Conservation (phyloP, 768 basidiomycete genomes). For the Myochromella boudieri region DNA sequence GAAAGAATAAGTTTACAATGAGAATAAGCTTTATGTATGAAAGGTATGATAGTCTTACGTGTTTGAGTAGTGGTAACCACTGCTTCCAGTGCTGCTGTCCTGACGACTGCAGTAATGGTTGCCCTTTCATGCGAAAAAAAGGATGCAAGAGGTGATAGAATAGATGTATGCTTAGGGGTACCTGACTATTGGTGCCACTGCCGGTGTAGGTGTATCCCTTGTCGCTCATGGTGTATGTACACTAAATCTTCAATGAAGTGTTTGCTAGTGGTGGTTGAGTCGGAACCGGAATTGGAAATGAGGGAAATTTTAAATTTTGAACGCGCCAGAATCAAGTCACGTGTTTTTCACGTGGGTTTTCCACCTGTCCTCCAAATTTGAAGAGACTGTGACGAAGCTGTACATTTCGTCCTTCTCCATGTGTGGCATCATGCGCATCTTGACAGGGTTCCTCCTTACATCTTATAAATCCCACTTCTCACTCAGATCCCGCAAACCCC, state of each 20-base stretch:
- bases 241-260: too few species aligned
- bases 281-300: too few species aligned
- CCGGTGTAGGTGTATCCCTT: slow-evolving; percentile 42
- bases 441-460: too few species aligned
- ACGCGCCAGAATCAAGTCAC: too few species aligned
- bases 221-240: slow-evolving; percentile 12
- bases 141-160: not conserved
- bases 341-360: too few species aligned
- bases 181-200: slow-evolving; percentile 53
- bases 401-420: not conserved
- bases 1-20: slow-evolving; percentile 1
- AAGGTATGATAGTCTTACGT: slow-evolving; percentile 31
- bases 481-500: too few species aligned
- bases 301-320: too few species aligned
- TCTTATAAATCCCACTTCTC: too few species aligned
- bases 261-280: too few species aligned
- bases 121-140: slow-evolving; percentile 40
- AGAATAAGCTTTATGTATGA: slow-evolving; percentile 2
- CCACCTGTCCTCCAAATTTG: too few species aligned
- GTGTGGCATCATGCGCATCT: not conserved
- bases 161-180: slow-evolving; percentile 15
- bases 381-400: not conserved
- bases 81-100: slow-evolving; percentile 34
- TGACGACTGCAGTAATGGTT: slow-evolving; percentile 62
- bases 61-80: slow-evolving; percentile 66